These are phyloP conservation scores for Tephrocybe rancida DNA, from an alignment of 768 basidiomycete species.

Conservation along the genomic window DNA sequence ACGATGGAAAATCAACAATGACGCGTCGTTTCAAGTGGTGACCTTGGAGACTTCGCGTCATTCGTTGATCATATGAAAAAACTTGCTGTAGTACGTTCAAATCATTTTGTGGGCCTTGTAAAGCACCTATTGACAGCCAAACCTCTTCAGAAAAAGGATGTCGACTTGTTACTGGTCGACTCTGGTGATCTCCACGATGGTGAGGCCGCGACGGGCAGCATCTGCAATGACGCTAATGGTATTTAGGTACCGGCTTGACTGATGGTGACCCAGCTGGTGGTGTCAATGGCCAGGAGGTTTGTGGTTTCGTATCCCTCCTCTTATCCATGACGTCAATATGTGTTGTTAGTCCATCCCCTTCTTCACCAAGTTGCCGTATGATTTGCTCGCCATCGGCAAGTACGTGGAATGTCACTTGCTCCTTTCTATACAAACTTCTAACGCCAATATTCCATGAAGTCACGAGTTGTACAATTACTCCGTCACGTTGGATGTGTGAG, in stretches of 20 bases:
- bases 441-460: conserved; percentile 31
- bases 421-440: too few species aligned
- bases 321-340: neutral
- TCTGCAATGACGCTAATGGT: neutral
- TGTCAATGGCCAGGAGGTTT: conserved; percentile 72
- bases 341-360: conserved; percentile 70
- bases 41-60: conserved; percentile 27
- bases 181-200: conserved; percentile 82
- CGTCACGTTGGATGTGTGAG: neutral
- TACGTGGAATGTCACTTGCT: too few species aligned
- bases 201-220: conserved; percentile 8
- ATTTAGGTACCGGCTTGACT: conserved; percentile 68
- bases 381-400: conserved; percentile 86
- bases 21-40: conserved; percentile 27
- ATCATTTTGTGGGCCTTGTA: neutral
- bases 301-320: conserved; percentile 8
- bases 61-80: conserved; percentile 19
- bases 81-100: neutral
- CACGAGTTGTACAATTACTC: conserved; percentile 83
- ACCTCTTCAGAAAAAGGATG: conserved; percentile 60
- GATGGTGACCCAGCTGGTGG: conserved; percentile 75
- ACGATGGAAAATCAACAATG: neutral
- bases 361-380: conserved; percentile 74
- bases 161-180: conserved; percentile 83
- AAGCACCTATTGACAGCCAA: neutral